Evolutionary conservation across 495 filamentous ascomycete genomes (phyloP), one percentile per base, ranked within the genome.

Genomic region (Neurospora sp.): DNA sequence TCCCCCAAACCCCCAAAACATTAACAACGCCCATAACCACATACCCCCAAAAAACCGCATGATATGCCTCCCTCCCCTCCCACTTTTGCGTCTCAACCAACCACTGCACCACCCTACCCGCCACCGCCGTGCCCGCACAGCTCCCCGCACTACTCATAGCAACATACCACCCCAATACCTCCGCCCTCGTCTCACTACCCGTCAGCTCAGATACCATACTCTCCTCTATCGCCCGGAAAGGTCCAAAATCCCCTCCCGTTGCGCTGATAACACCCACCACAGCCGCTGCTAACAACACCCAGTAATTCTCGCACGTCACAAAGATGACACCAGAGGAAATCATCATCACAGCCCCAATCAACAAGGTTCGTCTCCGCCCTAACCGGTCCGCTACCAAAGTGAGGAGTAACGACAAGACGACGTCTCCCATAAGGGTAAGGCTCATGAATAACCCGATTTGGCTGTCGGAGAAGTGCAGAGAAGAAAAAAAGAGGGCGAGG

Each of bases 391-490:
- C 93, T 70, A 92, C 88, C 0, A 95, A 81, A 0, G 94, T 95
- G 5, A 97, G 83, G 16, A 91, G 73, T 37, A 96, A 87, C 46
- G 91, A 92, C 41, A 96, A 89, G 2, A 89, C 78, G 0, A 92
- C 89, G 82, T 97, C 94, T 5, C 94, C 94, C 39, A 90, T 80
- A 70, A 97, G 83, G 0, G 94, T 97, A 59, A 96, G 79, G 0
- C 91, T 94, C 93, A 97, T 96, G 81, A 97, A 96, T 5, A 94
- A 83, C 8, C 94, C 94, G 70, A 94, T 94, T 20, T 83, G 84
- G 5, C 86, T 81, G 79, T 94, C 91, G 4, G 90, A 83, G 71
- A 91, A 87, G 5, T 82, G 80, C 3, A 96, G 82, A 3, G 86
- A 87, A 14, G 86, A 84, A 41, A 97, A 81, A 73, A 84, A 85